phyloP scores from a whole-genome alignment of 2,329 filamentous ascomycete species.

The Seiridium cupressi region DNA sequence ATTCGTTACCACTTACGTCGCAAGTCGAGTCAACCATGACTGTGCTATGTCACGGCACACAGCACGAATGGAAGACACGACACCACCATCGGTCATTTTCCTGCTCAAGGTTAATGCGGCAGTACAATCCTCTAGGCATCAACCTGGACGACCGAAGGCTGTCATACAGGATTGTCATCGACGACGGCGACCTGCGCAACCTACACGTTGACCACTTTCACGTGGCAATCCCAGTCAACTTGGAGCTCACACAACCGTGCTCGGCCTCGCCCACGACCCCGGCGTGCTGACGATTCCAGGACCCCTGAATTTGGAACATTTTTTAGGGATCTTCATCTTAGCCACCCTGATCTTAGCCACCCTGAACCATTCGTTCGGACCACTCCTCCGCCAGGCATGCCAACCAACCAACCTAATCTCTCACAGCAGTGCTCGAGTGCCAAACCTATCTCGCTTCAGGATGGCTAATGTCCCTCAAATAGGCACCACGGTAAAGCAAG shows the following conservation, averaged over 20 bases:
- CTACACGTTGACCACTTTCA: background rate
- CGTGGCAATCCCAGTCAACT: background rate
- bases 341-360: background rate
- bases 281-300: constrained; percentile 1
- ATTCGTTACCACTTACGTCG: background rate
- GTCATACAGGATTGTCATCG: no score
- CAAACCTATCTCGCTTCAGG: background rate
- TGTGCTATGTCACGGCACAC: background rate
- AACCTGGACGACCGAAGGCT: background rate
- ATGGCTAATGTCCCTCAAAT: background rate
- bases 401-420: background rate
- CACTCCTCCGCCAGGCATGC: background rate
- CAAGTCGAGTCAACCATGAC: background rate
- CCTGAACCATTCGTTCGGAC: background rate
- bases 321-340: background rate
- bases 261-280: background rate
- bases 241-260: background rate
- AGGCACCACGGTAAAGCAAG: background rate
- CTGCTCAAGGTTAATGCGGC: background rate
- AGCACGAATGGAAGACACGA: background rate
- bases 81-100: background rate
- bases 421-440: no score
- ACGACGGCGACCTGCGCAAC: background rate
- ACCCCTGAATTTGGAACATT: background rate
- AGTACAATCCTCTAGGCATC: background rate